Base-by-base conservation (phyloP, 2,329 filamentous ascomycete species). In the Sporothrix variecibatus region DNA sequence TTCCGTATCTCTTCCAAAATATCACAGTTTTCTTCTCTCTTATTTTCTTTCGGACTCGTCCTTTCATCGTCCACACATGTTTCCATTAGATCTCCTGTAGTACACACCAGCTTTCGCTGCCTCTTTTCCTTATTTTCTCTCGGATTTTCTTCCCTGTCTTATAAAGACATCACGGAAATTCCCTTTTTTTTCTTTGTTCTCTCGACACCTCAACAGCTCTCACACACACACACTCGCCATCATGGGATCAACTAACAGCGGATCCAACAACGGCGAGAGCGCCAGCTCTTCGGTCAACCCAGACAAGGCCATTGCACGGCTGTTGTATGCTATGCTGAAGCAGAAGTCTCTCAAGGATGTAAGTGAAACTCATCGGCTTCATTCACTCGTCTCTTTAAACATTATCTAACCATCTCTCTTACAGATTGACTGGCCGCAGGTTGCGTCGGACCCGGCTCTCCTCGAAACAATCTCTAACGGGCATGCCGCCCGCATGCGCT, bases 271-370 rank as follows among this genome's bases (percentile, higher is more conserved):
- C 23, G 56, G 46, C 5, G 23, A 6, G 11, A 28, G 64, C 58
- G 12, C 53, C 26, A 26, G 12, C 15, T 3, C 60, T 0, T 62
- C 7, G 1, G 28, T 73, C 79, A 87, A 86, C 81, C 85, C 85
- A 77, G 88, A 90, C 79, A 88, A 86, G 79, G 83, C 84, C 73
- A 89, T 88, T 84, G 85, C 86, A 75, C 84, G 87, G 72, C 88
- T 90, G 73, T 85, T 90, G 75, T 88, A 89, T 77, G 88, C 88
- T 51, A 90, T 90, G 75, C 78, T 90, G 74, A 85, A 86, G 80
- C 88, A 90, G 81, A 89, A 89, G 81, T 87, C 85, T 74, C 84
- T 90, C 71, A 90, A 89, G 78, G 87, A 90, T 81, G 88, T 90
- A 81, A 84, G 88, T 72, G 1, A 5, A 60, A 4, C 20, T 8